Base-by-base conservation (phyloP, 2,329 filamentous ascomycete genomes). In the Stylonectria norvegica region DNA sequence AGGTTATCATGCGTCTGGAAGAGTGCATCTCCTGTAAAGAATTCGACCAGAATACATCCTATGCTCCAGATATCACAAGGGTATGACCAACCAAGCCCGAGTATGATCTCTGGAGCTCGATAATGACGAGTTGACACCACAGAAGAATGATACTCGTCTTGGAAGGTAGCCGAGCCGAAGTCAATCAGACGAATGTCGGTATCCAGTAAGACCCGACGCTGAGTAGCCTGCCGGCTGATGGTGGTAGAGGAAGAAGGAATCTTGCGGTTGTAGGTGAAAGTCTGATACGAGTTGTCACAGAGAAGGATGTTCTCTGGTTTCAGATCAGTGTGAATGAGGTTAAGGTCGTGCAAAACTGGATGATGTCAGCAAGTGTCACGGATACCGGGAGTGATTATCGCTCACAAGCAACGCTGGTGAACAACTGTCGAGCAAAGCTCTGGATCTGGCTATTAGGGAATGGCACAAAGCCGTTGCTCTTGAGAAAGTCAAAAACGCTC, bases 371-470 rank as follows among this genome's bases (percentile, higher is more conserved):
- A 20, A 15, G 4, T 18, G 14, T 12, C 4, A 15, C 30, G 7
- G 5, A n/a, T 8, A 23, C 9, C 5, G 19, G 1, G 32, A 10
- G 15, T 12, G 8, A 5, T 14, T n/a, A n/a, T n/a, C 28, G 81
- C 88, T 75, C 71, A 95, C 89, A 98, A 43, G 93, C 93, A 58
- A 98, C 94, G 58, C 91, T 97, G n/a, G 91, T 97, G 47, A 98
- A 86, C 12, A 98, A 73, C 62, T 98, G 93, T 35, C 91, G 82
- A 34, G 93, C 93, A 72, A 98, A 97, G 62, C 81, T 91, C 65
- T 97, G 93, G 43, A 98, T 98, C 66, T 98, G 93, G 52, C 90
- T 96, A 72, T 94, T 97, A 10, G 93, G 93, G 59, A 98, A 98
- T 1, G 93, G 93, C 14, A 95, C 89, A 60, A 98, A 98, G 50